These are phyloP conservation scores for Myxozyma kluyveri DNA, from an alignment of 805 yeast species.

Conservation along the genomic window DNA sequence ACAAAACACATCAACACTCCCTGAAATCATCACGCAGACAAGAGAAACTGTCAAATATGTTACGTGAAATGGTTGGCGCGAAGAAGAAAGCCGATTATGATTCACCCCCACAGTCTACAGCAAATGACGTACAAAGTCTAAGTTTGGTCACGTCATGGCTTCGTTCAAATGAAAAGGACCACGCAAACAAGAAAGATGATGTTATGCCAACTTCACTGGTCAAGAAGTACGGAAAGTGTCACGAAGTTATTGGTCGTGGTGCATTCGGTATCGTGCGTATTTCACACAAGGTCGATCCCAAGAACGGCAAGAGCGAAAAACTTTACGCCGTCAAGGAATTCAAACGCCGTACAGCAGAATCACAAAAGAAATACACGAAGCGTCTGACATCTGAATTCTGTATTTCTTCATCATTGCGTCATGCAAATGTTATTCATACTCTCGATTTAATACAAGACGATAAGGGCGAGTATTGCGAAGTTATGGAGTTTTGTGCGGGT, in stretches of 20 bases:
- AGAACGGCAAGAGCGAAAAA: constrained; percentile 43
- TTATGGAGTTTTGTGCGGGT: constrained; percentile 94
- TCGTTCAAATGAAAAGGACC: constrained; percentile 37
- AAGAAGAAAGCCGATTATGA: constrained; percentile 33
- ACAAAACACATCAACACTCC: constrained; percentile 71
- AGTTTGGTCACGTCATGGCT: constrained; percentile 30
- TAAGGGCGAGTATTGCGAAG: constrained; percentile 72
- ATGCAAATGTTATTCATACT: constrained; percentile 71
- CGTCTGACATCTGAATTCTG: constrained; percentile 89
- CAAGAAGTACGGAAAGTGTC: constrained; percentile 90
- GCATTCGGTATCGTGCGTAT: constrained; percentile 91
- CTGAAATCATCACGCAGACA: constrained; percentile 58
- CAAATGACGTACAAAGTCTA: constrained; percentile 17
- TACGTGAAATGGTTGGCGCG: constrained; percentile 40
- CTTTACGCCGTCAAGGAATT: constrained; percentile 77
- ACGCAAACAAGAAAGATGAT: constrained; percentile 7
- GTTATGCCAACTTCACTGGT: constrained; percentile 54
- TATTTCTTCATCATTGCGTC: constrained; percentile 73
- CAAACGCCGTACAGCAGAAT: constrained; percentile 59
- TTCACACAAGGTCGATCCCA: constrained; percentile 57
- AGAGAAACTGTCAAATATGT: constrained; percentile 62
- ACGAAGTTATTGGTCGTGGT: constrained; percentile 85
- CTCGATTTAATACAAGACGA: constrained; percentile 77
- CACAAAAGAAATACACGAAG: constrained; percentile 55
- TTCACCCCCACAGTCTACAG: constrained; percentile 15